A percentile compares a stretch with the other conserved stretches of the same genome.
Conservation (phyloP, 2,329 filamentous ascomycete species). For the Orbilia ellipsospora region DNA sequence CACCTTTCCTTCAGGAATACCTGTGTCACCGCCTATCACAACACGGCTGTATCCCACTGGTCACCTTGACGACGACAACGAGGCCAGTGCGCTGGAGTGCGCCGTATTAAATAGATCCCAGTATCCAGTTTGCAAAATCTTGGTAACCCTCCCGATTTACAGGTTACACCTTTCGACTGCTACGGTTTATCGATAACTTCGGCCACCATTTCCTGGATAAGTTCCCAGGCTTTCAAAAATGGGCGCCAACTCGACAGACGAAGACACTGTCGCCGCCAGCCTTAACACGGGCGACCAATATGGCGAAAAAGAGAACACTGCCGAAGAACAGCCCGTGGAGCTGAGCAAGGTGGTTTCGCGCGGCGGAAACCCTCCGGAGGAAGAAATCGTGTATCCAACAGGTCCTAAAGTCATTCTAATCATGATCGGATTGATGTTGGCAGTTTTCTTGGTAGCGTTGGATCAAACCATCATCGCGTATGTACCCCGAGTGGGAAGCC, state of each 20-base stretch:
- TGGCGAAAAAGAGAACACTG: conserved; percentile 31
- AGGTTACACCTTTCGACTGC: background rate
- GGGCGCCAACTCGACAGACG: conserved; percentile 49
- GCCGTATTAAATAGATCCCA: background rate
- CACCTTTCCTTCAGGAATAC: too few relatives aligned
- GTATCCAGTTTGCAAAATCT: background rate
- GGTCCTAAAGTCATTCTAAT: conserved; percentile 37
- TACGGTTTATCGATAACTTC: background rate
- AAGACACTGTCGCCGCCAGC: conserved; percentile 50
- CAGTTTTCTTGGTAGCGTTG: conserved; percentile 47
- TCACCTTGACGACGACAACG: background rate
- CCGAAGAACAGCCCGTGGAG: conserved; percentile 8
- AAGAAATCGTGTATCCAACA: conserved; percentile 40
- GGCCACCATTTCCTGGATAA: background rate
- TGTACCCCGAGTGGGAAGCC: conserved; percentile 1
- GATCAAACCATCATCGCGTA: conserved; percentile 54
- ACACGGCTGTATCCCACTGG: too few relatives aligned
- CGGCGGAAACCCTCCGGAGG: conserved; percentile 39
- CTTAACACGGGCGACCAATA: conserved; percentile 31
- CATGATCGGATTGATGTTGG: conserved; percentile 43
- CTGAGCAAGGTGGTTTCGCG: conserved; percentile 43
- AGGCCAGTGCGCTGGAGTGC: background rate
- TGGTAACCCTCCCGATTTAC: background rate
- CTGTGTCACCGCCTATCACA: too few relatives aligned
- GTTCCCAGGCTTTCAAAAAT: background rate